Evolutionary conservation across 768 basidiomycete species (phyloP), one percentile per base, ranked within the genome.

Genomic region (Amylocystis lapponica): DNA sequence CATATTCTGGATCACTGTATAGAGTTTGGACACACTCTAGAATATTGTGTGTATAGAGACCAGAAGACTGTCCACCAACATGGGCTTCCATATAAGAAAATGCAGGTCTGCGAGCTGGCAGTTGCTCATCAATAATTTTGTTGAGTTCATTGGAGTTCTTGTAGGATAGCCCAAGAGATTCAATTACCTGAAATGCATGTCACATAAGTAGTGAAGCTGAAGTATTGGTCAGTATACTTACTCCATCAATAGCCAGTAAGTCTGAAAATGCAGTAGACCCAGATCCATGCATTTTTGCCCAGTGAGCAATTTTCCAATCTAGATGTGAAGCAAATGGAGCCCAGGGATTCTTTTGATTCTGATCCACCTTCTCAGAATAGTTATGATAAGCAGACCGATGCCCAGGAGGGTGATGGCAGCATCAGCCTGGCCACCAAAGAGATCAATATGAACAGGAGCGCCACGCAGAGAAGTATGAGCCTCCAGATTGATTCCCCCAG

Each of bases 231-330:
- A 31, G n/a, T n/a, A 33, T 26, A 62, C 65, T 35, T 52, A 69
- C 66, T 7, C 62, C 69, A 2, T 65, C 54, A 43, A 75, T 73
- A 2, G 35, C 45, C 5, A 73, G 48, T 0, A 74, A 43, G 0
- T 72, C 67, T 2, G 61, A 48, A 19, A 71, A 54, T 1, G 69
- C 67, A 0, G 64, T 67, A 1, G 69, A 66, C 4, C 65, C 55
- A 0, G 61, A 41, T 0, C 66, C 66, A 0, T 55, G 52, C 0
- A 66, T 43, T 42, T 71, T 71, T 0, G 64, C 67, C 69, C 70
- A 71, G 13, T 48, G 43, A 2, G 64, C 68, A 13, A 71, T 25
- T 47, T 68, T 63, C 67, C 66, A 72, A 27, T 70, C 66, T 1
- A 67, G 26, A 29, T 61, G 36, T 0, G 64, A 65, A 0, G 16